Evolutionary conservation across 257 asterid genomes (phyloP).

Genomic region (Solanum stenotomum): DNA sequence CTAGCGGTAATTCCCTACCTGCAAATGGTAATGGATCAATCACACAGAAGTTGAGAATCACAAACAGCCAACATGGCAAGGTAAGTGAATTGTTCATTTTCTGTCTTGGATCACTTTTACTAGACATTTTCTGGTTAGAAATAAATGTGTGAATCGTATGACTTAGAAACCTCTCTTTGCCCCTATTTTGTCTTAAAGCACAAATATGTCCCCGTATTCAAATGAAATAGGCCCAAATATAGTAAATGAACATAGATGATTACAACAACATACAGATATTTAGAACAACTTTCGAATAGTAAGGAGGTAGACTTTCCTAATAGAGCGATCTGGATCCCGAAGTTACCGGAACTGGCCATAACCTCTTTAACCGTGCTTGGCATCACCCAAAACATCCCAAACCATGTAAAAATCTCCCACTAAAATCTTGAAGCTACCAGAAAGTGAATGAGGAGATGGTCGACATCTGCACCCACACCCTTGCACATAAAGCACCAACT

Average conservation of each 20-base stretch:
- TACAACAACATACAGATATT: background rate
- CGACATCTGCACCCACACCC: background rate
- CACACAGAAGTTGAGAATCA: constrained; percentile 63
- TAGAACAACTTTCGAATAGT: background rate
- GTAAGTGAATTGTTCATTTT: constrained; percentile 21
- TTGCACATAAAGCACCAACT: background rate
- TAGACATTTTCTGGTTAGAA: background rate
- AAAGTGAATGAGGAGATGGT: background rate
- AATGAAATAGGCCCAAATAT: background rate
- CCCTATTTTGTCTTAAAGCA: background rate
- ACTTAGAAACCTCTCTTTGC: background rate
- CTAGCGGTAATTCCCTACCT: constrained; percentile 73
- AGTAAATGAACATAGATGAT: background rate
- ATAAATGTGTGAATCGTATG: background rate
- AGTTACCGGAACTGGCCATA: background rate
- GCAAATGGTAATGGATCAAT: constrained; percentile 59
- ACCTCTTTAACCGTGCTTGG: background rate
- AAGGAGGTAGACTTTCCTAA: background rate
- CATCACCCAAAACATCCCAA: background rate
- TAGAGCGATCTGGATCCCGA: background rate
- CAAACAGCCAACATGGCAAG: constrained; percentile 94
- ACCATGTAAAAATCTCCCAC: background rate
- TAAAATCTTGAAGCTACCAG: background rate
- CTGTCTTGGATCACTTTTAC: background rate
- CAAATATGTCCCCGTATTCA: background rate